Evolutionary conservation across 805 yeast species (phyloP).

Genomic region (Teunomyces pallodes): DNA sequence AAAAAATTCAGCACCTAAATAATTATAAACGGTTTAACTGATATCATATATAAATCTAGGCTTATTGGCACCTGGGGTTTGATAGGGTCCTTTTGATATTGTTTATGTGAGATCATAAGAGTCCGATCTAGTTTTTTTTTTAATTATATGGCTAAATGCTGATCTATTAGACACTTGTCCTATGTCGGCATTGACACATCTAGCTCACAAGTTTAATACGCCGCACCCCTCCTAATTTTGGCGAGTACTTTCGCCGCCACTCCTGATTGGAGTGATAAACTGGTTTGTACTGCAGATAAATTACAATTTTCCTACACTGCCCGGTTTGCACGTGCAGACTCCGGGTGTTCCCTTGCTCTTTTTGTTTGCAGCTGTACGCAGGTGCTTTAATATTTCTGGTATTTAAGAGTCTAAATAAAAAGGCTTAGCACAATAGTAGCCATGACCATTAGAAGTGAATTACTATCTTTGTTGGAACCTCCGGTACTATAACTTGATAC

Average conservation of each 20-base stretch:
- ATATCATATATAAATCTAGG: background rate
- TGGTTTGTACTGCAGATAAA: background rate
- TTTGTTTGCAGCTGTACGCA: too few species aligned
- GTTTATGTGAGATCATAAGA: too few species aligned
- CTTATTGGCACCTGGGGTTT: slow-evolving; percentile 1
- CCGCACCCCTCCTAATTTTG: slow-evolving; percentile 3
- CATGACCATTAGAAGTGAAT: background rate
- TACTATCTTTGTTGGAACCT: background rate
- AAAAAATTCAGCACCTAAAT: background rate
- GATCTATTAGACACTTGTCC: background rate
- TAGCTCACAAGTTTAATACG: background rate
- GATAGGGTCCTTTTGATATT: background rate
- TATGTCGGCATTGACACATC: background rate
- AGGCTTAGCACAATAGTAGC: background rate
- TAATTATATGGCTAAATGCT: background rate
- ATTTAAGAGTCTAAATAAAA: background rate
- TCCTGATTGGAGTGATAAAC: slow-evolving; percentile 3
- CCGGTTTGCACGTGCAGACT: background rate
- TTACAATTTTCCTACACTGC: background rate
- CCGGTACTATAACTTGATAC: background rate
- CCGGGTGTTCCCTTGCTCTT: background rate
- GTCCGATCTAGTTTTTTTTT: background rate
- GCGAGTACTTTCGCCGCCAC: background rate
- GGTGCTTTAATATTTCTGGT: background rate
- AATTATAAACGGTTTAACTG: background rate